These are phyloP conservation scores for Cruciata laevipes DNA, from an alignment of 257 asterid species.

Conservation along the genomic window DNA sequence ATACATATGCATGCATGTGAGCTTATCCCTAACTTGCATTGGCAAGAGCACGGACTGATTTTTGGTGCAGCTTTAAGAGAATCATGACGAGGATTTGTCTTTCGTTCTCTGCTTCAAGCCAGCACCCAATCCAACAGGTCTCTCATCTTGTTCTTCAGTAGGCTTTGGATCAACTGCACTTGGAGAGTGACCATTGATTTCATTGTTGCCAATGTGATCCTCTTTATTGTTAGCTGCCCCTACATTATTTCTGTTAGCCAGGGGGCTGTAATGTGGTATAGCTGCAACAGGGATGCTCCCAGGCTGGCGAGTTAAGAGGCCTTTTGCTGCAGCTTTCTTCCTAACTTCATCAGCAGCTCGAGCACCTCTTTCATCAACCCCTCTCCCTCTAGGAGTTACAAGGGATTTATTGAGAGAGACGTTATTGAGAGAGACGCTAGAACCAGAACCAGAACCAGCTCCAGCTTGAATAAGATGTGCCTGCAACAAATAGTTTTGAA, in stretches of 20 bases:
- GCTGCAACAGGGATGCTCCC: conserved; percentile 50
- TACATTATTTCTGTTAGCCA: conserved; percentile 41
- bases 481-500: conserved; percentile 31
- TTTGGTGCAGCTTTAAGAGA: too few species aligned
- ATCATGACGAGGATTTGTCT: conserved; percentile 35
- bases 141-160: conserved; percentile 26
- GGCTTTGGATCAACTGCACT: conserved; percentile 30
- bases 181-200: conserved; percentile 29
- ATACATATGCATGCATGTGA: not conserved
- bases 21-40: conserved; percentile 1
- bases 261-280: conserved; percentile 45
- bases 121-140: conserved; percentile 73
- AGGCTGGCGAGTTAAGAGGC: conserved; percentile 60
- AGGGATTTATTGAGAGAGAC: conserved; percentile 37
- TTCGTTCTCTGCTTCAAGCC: conserved; percentile 67
- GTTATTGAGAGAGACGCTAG: conserved; percentile 24
- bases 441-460: too few species aligned
- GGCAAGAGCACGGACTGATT: not conserved
- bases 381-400: conserved; percentile 57
- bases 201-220: conserved; percentile 32
- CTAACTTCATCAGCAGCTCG: conserved; percentile 78
- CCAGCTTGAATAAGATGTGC: conserved; percentile 72
- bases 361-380: conserved; percentile 85
- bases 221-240: conserved; percentile 24
- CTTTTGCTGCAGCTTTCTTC: conserved; percentile 91